phyloP scores from a whole-genome alignment of 371 early-diverging fungal species.

The Quaeritorhiza haematococci region DNA sequence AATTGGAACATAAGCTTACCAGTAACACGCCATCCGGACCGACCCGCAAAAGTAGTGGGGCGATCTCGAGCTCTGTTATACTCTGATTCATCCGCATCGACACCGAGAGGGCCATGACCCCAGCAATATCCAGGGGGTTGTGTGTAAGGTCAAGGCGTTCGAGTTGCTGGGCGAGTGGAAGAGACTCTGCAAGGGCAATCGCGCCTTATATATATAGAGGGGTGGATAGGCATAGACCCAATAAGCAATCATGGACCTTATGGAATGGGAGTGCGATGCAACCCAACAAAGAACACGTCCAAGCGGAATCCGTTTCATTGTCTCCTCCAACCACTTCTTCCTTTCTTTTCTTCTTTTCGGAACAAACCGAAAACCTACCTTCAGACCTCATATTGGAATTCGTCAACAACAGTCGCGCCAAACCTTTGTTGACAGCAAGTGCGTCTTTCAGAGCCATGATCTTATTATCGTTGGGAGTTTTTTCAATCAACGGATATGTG shows the following conservation, averaged over 20 bases:
- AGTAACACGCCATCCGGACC: too few relatives aligned
- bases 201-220: constrained; percentile 59
- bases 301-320: too few relatives aligned
- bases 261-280: constrained; percentile 5
- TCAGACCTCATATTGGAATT: constrained; percentile 58
- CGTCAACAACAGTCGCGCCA: constrained; percentile 59
- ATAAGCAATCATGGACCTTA: too few relatives aligned
- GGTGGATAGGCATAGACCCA: constrained; percentile 18
- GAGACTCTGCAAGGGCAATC: constrained; percentile 70
- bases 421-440: constrained; percentile 55
- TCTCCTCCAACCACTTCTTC: too few relatives aligned
- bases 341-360: too few relatives aligned
- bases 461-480: too few relatives aligned
- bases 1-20: too few relatives aligned
- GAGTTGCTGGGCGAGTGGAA: constrained; percentile 67
- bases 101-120: constrained; percentile 70
- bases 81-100: constrained; percentile 68
- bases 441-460: constrained; percentile 56
- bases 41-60: too few relatives aligned
- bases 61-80: constrained; percentile 66
- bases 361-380: constrained; percentile 38
- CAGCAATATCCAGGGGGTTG: constrained; percentile 74
- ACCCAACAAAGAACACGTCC: neutral
- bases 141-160: constrained; percentile 65
- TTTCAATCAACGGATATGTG: constrained; percentile 29